Evolutionary conservation across 148 eudicot genomes (phyloP), one percentile per base, ranked within the genome.

Genomic region (Persicaria maculosa): DNA sequence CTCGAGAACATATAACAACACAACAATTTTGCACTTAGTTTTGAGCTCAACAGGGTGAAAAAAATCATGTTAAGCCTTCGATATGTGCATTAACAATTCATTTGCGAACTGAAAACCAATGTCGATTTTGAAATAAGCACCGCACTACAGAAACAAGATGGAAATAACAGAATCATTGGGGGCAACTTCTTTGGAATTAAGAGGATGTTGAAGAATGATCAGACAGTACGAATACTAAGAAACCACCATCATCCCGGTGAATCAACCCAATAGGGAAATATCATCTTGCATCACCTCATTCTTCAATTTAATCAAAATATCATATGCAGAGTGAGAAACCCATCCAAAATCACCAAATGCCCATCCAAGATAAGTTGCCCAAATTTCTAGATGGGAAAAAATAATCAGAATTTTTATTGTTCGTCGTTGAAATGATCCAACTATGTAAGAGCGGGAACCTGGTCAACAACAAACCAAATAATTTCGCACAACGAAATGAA

Each of bases 401-500:
- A 57, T 4, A 25, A 17, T 7, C 19, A 7, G 7, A 57, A n/a
- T 1, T n/a, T 65, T 4, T 5, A 65, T 5, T 65, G 70, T 65
- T 65, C 70, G 70, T n/a, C 17, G 15, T 65, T 65, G 70, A 15
- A 65, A 65, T 43, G 40, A 7, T 5, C 46, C 70, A 65, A 15
- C 70, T 7, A 65, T 8, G 43, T 15, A 40, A 59, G 70, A 36
- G 12, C 9, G 70, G 19, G 8, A 65, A 16, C 46, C 45, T 14
- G 4, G 47, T 65, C 70, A 65, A 65, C 12, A 19, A 40, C 70
- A 43, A 62, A 61, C 9, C 6, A 16, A 43, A 40, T 65, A 6
- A 65, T 65, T 40, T 65, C 19, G 70, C 70, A 65, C 70, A 40
- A 40, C 70, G 70, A 36, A 40, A 65, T 65, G 70, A 65, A 65